Conservation (phyloP, 176 grass and related monocot genomes). For the barley (Hordeum vulgare) region DNA sequence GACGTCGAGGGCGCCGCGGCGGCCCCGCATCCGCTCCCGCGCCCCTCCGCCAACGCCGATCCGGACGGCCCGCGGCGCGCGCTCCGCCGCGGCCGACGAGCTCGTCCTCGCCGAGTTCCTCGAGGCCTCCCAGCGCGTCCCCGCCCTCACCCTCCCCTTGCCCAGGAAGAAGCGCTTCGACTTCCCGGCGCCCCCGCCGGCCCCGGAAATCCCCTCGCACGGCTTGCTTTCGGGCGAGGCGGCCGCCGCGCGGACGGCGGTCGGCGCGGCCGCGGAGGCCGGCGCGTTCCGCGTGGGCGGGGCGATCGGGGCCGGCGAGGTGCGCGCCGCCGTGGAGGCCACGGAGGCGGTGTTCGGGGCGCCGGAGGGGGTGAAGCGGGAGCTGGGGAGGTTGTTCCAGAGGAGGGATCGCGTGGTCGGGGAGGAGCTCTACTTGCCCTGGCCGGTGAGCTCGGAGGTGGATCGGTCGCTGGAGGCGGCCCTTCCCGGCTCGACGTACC, state of each 20-base stretch:
- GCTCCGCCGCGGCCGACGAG: constrained; percentile 70
- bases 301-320: constrained; percentile 13
- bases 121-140: constrained; percentile 53
- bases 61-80: constrained; percentile 46
- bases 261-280: constrained; percentile 9
- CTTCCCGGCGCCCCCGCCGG: constrained; percentile 18
- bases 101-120: constrained; percentile 60
- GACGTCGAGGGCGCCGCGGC: constrained; percentile 28
- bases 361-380: constrained; percentile 32
- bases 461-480: constrained; percentile 26
- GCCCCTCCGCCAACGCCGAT: constrained; percentile 68
- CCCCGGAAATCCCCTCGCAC: background rate
- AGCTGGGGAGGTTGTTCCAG: constrained; percentile 28
- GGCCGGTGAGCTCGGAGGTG: constrained; percentile 21
- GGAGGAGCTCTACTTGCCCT: constrained; percentile 62
- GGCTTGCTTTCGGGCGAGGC: background rate
- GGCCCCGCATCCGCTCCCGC: constrained; percentile 11
- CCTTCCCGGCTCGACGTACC: constrained; percentile 37
- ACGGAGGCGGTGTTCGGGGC: constrained; percentile 26
- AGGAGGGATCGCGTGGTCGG: constrained; percentile 21
- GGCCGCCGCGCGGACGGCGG: background rate
- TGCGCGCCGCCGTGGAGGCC: constrained; percentile 29
- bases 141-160: constrained; percentile 41
- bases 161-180: constrained; percentile 17
- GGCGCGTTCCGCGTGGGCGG: constrained; percentile 49